Conservation (phyloP, 352 stramenopile genomes). For the Phytophthora constricta region DNA sequence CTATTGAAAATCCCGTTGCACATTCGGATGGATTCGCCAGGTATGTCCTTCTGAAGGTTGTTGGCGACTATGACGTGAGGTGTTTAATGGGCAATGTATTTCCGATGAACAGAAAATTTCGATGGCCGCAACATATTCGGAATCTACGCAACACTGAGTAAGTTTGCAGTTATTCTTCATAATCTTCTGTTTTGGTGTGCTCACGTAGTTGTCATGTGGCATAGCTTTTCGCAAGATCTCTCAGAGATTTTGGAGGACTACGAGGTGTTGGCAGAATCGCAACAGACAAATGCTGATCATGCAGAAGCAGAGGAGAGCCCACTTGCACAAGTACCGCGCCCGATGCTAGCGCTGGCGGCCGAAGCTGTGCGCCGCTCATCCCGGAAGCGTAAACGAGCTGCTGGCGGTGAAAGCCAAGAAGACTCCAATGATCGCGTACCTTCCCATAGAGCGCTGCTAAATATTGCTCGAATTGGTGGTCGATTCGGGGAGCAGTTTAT, state of each 20-base stretch:
- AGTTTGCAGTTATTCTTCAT: conserved; percentile 30
- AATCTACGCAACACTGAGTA: conserved; percentile 71
- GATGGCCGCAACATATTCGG: conserved; percentile 69
- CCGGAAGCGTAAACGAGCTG: conserved; percentile 50
- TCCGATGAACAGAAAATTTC: conserved; percentile 63
- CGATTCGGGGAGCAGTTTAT: conserved; percentile 54
- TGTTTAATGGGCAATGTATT: not conserved
- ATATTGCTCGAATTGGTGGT: conserved; percentile 37
- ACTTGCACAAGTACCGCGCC: conserved; percentile 49
- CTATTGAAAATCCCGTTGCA: conserved; percentile 51
- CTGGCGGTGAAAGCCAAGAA: conserved; percentile 5
- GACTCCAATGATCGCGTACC: conserved; percentile 1
- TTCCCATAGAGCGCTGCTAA: conserved; percentile 32
- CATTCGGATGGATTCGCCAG: conserved; percentile 53
- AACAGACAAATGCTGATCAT: not conserved
- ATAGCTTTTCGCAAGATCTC: conserved; percentile 58
- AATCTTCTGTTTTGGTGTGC: conserved; percentile 2
- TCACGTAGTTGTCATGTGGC: conserved; percentile 16
- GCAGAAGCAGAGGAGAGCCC: conserved; percentile 22
- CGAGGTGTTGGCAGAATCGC: conserved; percentile 31
- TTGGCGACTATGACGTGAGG: not conserved
- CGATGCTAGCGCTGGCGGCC: conserved; percentile 46
- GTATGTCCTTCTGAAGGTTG: conserved; percentile 21
- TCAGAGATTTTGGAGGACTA: conserved; percentile 59
- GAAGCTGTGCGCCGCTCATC: conserved; percentile 30